A percentile compares a stretch with the other conserved stretches of the same genome.
Conservation (phyloP, 108 stramenopile species). For the Thalassiosira profunda region DNA sequence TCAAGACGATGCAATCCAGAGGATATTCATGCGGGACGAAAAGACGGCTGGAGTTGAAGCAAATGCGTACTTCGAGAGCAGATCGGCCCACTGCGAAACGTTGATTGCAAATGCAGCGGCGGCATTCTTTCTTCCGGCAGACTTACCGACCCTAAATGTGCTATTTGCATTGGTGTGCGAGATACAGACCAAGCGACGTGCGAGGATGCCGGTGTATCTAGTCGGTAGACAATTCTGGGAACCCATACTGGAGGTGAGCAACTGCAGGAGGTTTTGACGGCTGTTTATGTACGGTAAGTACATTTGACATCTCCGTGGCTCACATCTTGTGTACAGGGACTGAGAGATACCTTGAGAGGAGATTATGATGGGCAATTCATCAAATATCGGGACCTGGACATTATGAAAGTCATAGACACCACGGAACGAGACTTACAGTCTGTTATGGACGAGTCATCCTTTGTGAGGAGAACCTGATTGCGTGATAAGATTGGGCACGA, state of each 20-base stretch:
- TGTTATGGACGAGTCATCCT: conserved; percentile 13
- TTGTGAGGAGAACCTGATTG: too few species aligned
- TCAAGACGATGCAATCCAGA: conserved; percentile 9
- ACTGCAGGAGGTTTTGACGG: not conserved
- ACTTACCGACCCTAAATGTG: conserved; percentile 24
- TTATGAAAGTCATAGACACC: conserved; percentile 35
- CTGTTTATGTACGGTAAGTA: too few species aligned
- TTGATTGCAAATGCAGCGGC: conserved; percentile 22
- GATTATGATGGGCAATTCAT: conserved; percentile 41
- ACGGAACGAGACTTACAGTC: conserved; percentile 3
- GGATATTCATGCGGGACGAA: conserved; percentile 37
- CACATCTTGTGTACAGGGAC: not conserved
- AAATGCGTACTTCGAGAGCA: conserved; percentile 28
- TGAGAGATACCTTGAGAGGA: conserved; percentile 15
- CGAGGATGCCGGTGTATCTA: conserved; percentile 26
- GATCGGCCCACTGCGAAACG: conserved; percentile 28
- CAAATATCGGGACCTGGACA: conserved; percentile 25
- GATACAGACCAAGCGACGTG: conserved; percentile 29
- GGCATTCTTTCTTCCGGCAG: conserved; percentile 29
- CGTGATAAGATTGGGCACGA: too few species aligned
- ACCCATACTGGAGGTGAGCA: conserved; percentile 26
- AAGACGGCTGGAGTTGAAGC: not conserved
- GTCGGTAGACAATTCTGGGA: conserved; percentile 36
- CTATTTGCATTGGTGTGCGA: conserved; percentile 39
- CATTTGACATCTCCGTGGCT: too few species aligned